Conservation (phyloP, 2,329 filamentous ascomycete species). For the Verticillium dahliae region DNA sequence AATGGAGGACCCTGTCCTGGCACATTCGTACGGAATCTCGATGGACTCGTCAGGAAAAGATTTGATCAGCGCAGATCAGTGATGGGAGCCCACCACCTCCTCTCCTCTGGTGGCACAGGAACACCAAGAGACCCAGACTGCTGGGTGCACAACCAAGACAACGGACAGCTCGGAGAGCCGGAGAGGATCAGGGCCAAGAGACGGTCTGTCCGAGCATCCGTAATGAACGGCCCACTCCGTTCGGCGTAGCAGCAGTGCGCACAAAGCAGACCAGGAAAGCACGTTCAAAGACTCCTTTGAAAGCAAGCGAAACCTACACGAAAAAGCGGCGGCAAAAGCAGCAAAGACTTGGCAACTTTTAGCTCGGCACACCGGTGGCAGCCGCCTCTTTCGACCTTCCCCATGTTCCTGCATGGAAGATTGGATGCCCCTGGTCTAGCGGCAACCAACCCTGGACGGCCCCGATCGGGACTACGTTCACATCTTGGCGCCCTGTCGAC, state of each 20-base stretch:
- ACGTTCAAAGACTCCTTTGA: neutral
- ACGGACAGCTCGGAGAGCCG: neutral
- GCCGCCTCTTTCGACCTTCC: constrained; percentile 1
- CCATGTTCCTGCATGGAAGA: constrained; percentile 3
- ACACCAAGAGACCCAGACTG: neutral
- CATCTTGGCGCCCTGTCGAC: neutral
- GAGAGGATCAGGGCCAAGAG: neutral
- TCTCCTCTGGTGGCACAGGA: neutral
- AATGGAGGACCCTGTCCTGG: neutral
- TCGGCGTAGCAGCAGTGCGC: neutral
- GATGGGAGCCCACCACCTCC: neutral
- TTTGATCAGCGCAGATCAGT: neutral
- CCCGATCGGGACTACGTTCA: neutral
- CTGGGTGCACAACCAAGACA: neutral
- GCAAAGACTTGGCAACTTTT: constrained; percentile 1
- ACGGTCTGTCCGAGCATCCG: neutral
- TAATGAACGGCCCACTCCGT: neutral
- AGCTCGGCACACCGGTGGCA: neutral
- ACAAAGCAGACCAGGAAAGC: neutral
- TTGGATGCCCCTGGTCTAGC: constrained; percentile 2
- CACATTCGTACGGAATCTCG: neutral
- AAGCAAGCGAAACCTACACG: neutral
- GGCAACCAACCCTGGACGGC: neutral
- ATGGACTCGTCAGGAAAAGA: neutral
- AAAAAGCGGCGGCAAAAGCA: constrained; percentile 2